phyloP scores from a whole-genome alignment of 805 yeast genomes.

The Kodamaea restingae region DNA sequence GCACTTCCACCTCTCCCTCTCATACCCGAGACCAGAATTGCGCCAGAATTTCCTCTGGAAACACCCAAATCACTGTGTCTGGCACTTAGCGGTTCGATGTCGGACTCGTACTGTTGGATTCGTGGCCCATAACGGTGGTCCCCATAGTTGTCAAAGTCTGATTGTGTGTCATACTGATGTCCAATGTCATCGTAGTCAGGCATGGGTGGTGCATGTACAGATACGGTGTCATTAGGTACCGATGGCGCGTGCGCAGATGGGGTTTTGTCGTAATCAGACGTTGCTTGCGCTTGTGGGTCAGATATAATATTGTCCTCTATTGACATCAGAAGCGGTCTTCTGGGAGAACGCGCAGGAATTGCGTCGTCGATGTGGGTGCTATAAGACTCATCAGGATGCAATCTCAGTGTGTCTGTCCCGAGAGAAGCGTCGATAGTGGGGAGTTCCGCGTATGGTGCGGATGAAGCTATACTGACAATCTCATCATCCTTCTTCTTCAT shows the following conservation, averaged over 20 bases:
- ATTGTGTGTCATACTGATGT: not conserved
- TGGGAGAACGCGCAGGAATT: slow-evolving; percentile 37
- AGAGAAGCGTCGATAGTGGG: slow-evolving; percentile 15
- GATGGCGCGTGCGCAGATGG: no score
- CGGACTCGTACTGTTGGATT: slow-evolving; percentile 1
- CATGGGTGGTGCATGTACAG: no score
- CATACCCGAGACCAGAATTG: no score
- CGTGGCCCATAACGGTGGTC: no score
- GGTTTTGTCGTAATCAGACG: no score
- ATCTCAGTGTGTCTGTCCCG: slow-evolving; percentile 8
- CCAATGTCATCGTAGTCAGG: slow-evolving; percentile 1
- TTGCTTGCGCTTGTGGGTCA: no score
- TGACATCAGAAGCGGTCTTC: slow-evolving; percentile 33
- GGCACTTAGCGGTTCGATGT: not conserved
- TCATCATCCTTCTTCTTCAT: slow-evolving; percentile 8
- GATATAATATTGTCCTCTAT: not conserved
- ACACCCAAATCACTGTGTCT: not conserved
- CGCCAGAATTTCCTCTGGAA: not conserved
- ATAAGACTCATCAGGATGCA: slow-evolving; percentile 27
- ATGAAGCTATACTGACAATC: slow-evolving; percentile 10
- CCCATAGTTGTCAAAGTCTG: no score
- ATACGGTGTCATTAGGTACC: no score
- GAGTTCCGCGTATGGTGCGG: slow-evolving; percentile 19
- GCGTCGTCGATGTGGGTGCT: slow-evolving; percentile 33
- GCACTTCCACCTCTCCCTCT: no score